Conservation (phyloP, 768 basidiomycete species). For the Xerocomus brunneocitrinus region DNA sequence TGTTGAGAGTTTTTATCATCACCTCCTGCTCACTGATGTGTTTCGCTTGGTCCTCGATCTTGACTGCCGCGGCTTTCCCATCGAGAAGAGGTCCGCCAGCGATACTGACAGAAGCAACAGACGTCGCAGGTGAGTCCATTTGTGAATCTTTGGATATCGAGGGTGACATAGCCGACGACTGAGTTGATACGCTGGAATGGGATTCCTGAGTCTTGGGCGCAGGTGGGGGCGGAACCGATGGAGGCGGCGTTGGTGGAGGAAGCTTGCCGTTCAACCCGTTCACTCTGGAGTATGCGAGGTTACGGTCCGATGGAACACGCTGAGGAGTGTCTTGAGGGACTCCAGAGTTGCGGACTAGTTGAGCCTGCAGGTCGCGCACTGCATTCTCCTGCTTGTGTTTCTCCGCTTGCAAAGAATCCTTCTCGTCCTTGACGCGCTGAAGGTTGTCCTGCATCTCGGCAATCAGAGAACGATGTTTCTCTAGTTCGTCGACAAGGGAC, state of each 20-base stretch:
- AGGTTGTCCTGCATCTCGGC: slow-evolving; percentile 75
- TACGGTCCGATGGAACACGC: slow-evolving; percentile 50
- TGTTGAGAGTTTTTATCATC: slow-evolving; percentile 92
- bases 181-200: slow-evolving; percentile 56
- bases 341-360: slow-evolving; percentile 52
- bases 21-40: slow-evolving; percentile 79
- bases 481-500: slow-evolving; percentile 69
- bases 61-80: slow-evolving; percentile 45
- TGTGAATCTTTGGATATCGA: slow-evolving; percentile 70
- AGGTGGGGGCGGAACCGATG: slow-evolving; percentile 82
- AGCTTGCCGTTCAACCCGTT: slow-evolving; percentile 68
- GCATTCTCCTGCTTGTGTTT: slow-evolving; percentile 61
- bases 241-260: slow-evolving; percentile 78
- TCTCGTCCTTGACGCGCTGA: slow-evolving; percentile 78
- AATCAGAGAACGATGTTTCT: slow-evolving; percentile 69
- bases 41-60: slow-evolving; percentile 70
- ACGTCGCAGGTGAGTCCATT: slow-evolving; percentile 62
- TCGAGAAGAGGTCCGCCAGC: slow-evolving; percentile 40
- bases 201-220: slow-evolving; percentile 55
- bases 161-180: slow-evolving; percentile 50
- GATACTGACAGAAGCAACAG: slow-evolving; percentile 45
- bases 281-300: slow-evolving; percentile 50
- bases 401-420: slow-evolving; percentile 71
- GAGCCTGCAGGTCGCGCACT: slow-evolving; percentile 77
- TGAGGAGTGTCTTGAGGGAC: slow-evolving; percentile 38